Conservation (phyloP, 2,329 filamentous ascomycete genomes). For the Akanthomyces dipterigenus region DNA sequence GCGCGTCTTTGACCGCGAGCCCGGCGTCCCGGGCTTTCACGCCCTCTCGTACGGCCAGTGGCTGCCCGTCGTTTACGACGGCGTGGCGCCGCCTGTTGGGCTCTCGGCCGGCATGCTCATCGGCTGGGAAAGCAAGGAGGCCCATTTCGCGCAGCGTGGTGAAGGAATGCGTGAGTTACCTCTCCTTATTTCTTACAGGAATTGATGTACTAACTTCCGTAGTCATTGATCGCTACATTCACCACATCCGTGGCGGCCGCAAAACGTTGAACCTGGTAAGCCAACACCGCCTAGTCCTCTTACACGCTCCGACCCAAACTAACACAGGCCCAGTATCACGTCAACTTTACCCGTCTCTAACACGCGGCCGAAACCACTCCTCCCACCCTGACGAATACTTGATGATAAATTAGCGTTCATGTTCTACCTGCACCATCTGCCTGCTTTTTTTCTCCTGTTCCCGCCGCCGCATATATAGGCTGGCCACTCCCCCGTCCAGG, state of each 20-base stretch:
- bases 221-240: constrained; percentile 13
- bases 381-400: constrained; percentile 8
- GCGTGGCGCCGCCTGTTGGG: constrained; percentile 22
- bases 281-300: background rate
- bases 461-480: background rate
- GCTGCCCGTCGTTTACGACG: constrained; percentile 22
- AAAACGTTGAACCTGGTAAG: constrained; percentile 13
- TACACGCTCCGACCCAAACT: background rate
- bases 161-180: constrained; percentile 23
- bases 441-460: background rate
- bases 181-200: background rate
- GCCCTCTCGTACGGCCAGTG: constrained; percentile 29
- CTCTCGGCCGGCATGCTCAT: constrained; percentile 27
- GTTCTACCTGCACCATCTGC: background rate
- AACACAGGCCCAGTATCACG: constrained; percentile 12
- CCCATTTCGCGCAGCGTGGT: constrained; percentile 28
- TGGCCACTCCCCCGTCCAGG: background rate
- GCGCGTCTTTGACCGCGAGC: constrained; percentile 17
- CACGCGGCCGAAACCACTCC: constrained; percentile 3
- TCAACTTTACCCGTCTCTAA: constrained; percentile 12
- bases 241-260: constrained; percentile 10
- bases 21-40: constrained; percentile 22
- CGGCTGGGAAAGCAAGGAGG: constrained; percentile 34
- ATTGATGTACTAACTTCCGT: background rate
- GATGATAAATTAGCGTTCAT: constrained; percentile 11